Percentiles rank a stretch among this genome's conserved stretches.
phyloP scores from a whole-genome alignment of 2,329 filamentous ascomycete species.

The Aspergillus quadricinctus region DNA sequence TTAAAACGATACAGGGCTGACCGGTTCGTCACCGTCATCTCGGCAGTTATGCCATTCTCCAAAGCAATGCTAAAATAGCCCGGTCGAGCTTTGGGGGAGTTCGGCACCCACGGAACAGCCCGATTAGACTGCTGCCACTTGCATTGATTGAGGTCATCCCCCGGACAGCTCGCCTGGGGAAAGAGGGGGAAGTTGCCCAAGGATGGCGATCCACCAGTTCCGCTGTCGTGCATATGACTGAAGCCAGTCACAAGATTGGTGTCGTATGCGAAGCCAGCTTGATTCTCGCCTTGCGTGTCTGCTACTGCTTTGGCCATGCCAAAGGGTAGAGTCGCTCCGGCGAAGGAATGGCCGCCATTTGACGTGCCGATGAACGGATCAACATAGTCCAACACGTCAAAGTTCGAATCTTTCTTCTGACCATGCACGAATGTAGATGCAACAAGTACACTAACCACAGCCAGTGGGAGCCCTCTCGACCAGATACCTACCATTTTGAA shows the following conservation, averaged over 20 bases:
- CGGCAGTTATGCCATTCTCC: slow-evolving; percentile 54
- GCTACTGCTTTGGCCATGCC: slow-evolving; percentile 55
- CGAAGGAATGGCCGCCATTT: slow-evolving; percentile 55
- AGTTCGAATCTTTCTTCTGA: neutral
- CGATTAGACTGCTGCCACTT: slow-evolving; percentile 54
- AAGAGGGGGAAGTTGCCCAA: slow-evolving; percentile 72
- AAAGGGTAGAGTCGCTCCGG: slow-evolving; percentile 53
- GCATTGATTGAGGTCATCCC: slow-evolving; percentile 60
- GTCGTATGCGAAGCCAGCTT: slow-evolving; percentile 54
- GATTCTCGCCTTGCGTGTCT: slow-evolving; percentile 51
- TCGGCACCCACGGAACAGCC: slow-evolving; percentile 45
- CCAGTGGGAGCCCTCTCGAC: neutral
- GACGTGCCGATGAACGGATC: slow-evolving; percentile 54
- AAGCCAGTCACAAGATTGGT: slow-evolving; percentile 50
- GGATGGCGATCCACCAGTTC: slow-evolving; percentile 54
- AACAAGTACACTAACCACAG: neutral
- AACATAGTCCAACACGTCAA: slow-evolving; percentile 39
- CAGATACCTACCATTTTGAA: neutral
- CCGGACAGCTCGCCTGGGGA: slow-evolving; percentile 58
- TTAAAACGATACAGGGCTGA: slow-evolving; percentile 63
- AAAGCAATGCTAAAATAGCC: slow-evolving; percentile 64
- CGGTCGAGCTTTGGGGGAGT: slow-evolving; percentile 54
- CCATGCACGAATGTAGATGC: neutral
- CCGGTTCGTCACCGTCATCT: slow-evolving; percentile 66
- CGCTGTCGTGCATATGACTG: slow-evolving; percentile 50